phyloP scores from a whole-genome alignment of 352 stramenopile species.

The Globisporangium sylvaticum region DNA sequence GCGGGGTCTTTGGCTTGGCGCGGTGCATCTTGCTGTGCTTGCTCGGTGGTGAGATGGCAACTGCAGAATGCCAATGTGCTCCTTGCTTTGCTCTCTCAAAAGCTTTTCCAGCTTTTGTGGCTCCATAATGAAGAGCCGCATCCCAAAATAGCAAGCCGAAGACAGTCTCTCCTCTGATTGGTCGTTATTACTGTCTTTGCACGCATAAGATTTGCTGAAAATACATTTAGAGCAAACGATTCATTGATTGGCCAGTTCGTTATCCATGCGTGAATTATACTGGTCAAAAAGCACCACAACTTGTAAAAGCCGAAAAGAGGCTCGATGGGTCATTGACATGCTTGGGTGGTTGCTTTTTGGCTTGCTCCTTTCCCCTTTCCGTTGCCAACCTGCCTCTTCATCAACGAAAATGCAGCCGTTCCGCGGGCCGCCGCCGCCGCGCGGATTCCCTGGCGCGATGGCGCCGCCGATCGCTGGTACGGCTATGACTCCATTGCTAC shows the following conservation, averaged over 20 bases:
- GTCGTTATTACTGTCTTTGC: neutral
- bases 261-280: too few species aligned
- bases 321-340: too few species aligned
- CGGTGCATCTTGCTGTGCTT: constrained; percentile 37
- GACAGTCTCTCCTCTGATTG: neutral
- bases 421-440: constrained; percentile 15
- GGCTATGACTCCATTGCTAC: neutral
- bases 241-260: too few species aligned
- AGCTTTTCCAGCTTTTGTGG: neutral
- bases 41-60: neutral
- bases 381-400: neutral
- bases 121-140: neutral
- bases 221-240: too few species aligned
- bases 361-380: neutral
- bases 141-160: neutral
- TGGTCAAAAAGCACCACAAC: too few species aligned
- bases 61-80: neutral
- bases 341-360: neutral
- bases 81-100: neutral
- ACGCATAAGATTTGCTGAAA: neutral
- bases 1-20: constrained; percentile 60
- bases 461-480: constrained; percentile 12
- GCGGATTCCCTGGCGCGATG: constrained; percentile 13
- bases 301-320: too few species aligned
- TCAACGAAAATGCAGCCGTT: constrained; percentile 18